Conservation (phyloP, 164 flowering plant genomes). For the Sextonia rubra region DNA sequence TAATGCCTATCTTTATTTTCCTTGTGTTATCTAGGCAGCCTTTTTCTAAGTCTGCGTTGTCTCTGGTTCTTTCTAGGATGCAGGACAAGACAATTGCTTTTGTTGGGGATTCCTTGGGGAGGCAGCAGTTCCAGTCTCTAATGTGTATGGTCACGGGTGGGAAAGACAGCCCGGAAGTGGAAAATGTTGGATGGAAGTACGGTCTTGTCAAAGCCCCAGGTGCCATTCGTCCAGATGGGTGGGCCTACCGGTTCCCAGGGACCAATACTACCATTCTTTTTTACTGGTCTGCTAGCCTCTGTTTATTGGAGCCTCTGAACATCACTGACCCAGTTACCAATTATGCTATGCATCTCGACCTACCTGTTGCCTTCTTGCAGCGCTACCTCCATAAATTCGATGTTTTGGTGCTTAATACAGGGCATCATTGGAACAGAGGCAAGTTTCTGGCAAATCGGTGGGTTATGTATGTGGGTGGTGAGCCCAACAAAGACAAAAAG, state of each 20-base stretch:
- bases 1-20: neutral
- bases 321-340: conserved; percentile 30
- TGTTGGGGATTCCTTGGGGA: conserved; percentile 73
- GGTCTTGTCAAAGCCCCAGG: conserved; percentile 55
- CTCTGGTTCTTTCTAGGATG: conserved; percentile 42
- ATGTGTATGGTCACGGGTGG: conserved; percentile 82
- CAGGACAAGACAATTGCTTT: conserved; percentile 68
- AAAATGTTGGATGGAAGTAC: conserved; percentile 59
- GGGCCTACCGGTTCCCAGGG: conserved; percentile 60
- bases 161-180: conserved; percentile 44
- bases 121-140: conserved; percentile 77
- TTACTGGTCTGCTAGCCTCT: conserved; percentile 77
- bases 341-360: conserved; percentile 76
- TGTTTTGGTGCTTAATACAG: conserved; percentile 68
- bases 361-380: conserved; percentile 57
- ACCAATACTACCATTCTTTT: conserved; percentile 73
- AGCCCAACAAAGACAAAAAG: conserved; percentile 28
- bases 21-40: neutral
- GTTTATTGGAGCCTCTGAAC: conserved; percentile 54
- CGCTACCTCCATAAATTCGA: conserved; percentile 43
- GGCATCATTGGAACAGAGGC: conserved; percentile 84
- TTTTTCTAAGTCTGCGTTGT: neutral
- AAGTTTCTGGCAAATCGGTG: conserved; percentile 59
- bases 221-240: conserved; percentile 65
- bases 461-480: conserved; percentile 65